These are phyloP conservation scores for Leptographium lundbergii DNA, from an alignment of 2,329 filamentous ascomycete genomes.

Conservation along the genomic window DNA sequence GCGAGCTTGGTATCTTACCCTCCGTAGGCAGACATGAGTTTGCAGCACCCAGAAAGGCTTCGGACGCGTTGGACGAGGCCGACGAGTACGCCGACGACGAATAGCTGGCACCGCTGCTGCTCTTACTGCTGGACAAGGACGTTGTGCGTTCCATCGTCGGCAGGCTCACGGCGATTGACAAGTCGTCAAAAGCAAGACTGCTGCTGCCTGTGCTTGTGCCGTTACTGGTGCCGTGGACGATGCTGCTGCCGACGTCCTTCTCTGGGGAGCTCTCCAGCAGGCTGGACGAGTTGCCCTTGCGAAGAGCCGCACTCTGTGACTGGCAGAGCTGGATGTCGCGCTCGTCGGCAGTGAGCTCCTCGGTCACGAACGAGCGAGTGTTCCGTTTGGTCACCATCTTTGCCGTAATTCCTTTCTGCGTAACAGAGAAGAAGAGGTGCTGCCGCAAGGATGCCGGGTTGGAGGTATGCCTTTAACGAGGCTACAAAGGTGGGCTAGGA, in stretches of 20 bases:
- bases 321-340: slow-evolving; percentile 6
- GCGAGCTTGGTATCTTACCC: slow-evolving; percentile 1
- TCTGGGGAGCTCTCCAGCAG: background rate
- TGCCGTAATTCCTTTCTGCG: background rate
- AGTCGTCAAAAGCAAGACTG: background rate
- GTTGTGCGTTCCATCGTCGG: background rate
- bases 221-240: background rate
- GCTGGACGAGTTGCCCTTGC: background rate
- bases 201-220: background rate
- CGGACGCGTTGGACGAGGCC: slow-evolving; percentile 1
- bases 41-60: background rate
- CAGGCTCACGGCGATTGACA: background rate
- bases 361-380: slow-evolving; percentile 10
- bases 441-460: background rate
- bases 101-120: slow-evolving; percentile 8
- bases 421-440: background rate
- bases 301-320: background rate
- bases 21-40: background rate
- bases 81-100: slow-evolving; percentile 6
- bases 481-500: background rate
- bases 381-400: slow-evolving; percentile 12
- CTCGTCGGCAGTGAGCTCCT: slow-evolving; percentile 8
- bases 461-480: background rate
- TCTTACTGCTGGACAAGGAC: background rate
- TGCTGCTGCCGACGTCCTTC: background rate